Evolutionary conservation across 352 stramenopile genomes (phyloP), one percentile per base, ranked within the genome.

Genomic region (Globisporangium parvum): DNA sequence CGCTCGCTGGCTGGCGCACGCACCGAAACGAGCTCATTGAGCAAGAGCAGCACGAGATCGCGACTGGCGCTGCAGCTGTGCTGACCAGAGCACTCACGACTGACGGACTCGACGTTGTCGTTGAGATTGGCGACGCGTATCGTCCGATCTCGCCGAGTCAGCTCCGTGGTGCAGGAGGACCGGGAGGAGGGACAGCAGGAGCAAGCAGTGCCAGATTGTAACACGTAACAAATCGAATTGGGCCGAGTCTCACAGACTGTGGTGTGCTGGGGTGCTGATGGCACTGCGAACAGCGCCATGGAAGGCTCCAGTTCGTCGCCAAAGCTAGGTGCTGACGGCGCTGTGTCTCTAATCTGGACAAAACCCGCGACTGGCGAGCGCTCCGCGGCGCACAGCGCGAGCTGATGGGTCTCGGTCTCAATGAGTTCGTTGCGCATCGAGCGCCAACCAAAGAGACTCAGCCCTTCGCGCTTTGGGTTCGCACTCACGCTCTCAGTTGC

Each of bases 11-110:
- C 41, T 85, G 75, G 75, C 72, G 60, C 14, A 71, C 67, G 24
- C 63, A 80, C 45, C 67, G 63, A 1, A 66, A 77, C 55, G 72
- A 75, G 23, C 75, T 82, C 37, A 82, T 82, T 28, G 60, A 75
- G 24, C 57, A 53, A 1, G 66, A 77, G 40, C 57, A 66, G n/a
- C 10, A 53, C n/a, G 28, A 45, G 31, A 28, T 45, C 10, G 39
- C n/a, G 52, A 51, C 39, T 17, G 41, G 21, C 17, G 12, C 12
- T 1, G 28, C 21, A 20, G 31, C 21, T 8, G n/a, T 26, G n/a
- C 40, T n/a, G 3, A 62, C 47, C 21, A 44, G 63, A 14, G 12
- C 23, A n/a, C 26, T 37, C 23, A 21, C 35, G 17, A 4, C 24
- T 18, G 11, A 28, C 39, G 39, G 41, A 45, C 17, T 14, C 14